A percentile compares a stretch with the other conserved stretches of the same genome.
Evolutionary conservation across 2,329 filamentous ascomycete genomes (phyloP).

Genomic region (Pezicula carpinea): DNA sequence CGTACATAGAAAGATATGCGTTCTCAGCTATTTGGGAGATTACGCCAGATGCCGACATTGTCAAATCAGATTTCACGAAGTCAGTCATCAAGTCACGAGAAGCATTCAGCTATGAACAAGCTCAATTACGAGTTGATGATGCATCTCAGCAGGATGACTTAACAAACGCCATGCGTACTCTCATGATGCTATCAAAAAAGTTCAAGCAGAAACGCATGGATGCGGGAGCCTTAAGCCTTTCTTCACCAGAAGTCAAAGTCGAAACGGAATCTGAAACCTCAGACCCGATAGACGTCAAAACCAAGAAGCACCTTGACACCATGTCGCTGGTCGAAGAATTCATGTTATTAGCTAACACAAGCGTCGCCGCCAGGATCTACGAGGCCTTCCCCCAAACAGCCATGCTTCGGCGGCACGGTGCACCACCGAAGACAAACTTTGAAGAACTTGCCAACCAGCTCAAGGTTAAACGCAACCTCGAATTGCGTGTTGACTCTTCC

Average conservation of each 20-base stretch:
- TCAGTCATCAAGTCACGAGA: constrained; percentile 96
- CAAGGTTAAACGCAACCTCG: constrained; percentile 76
- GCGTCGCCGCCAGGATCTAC: constrained; percentile 86
- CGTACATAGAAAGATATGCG: constrained; percentile 90
- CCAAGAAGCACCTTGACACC: constrained; percentile 88
- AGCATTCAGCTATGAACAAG: constrained; percentile 96
- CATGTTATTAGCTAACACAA: constrained; percentile 97
- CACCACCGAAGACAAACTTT: constrained; percentile 93
- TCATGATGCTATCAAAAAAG: constrained; percentile 87
- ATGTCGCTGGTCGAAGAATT: constrained; percentile 99
- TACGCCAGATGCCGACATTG: constrained; percentile 76
- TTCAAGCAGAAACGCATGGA: constrained; percentile 94
- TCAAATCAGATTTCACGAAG: constrained; percentile 86
- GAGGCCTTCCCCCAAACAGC: constrained; percentile 92
- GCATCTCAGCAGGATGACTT: constrained; percentile 80
- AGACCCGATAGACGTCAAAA: constrained; percentile 93
- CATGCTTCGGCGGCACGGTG: constrained; percentile 83
- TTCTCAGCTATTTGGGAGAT: constrained; percentile 90
- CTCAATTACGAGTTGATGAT: constrained; percentile 91
- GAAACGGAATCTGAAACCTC: constrained; percentile 94
- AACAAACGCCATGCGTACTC: constrained; percentile 80
- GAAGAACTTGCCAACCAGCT: constrained; percentile 91
- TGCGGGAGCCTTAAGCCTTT: constrained; percentile 88
- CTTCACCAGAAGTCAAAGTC: constrained; percentile 95
- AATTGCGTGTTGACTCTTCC: constrained; percentile 79